A percentile compares a stretch with the other conserved stretches of the same genome.
Evolutionary conservation across 2,329 filamentous ascomycete genomes (phyloP).

Genomic region (Epichloe typhina): DNA sequence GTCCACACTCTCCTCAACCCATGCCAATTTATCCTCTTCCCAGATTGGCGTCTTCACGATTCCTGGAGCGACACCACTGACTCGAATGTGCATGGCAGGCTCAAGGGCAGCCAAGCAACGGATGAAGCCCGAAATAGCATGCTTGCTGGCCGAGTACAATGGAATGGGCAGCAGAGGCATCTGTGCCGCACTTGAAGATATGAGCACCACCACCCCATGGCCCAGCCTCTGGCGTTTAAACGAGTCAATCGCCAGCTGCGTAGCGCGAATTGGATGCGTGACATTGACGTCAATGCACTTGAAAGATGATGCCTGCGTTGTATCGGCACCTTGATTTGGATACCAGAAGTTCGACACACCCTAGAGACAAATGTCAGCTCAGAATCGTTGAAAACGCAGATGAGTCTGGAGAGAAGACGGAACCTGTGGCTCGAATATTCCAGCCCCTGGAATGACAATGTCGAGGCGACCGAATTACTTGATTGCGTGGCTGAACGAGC

Average conservation of each 20-base stretch:
- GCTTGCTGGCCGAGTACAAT: constrained; percentile 18
- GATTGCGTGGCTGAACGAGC: constrained; percentile 16
- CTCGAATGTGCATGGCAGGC: constrained; percentile 13
- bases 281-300: constrained; percentile 17
- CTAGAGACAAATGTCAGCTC: constrained; percentile 1
- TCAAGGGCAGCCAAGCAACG: constrained; percentile 20
- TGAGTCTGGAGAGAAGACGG: background rate
- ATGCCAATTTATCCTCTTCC: constrained; percentile 23
- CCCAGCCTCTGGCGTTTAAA: constrained; percentile 10
- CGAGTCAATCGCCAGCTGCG: constrained; percentile 19
- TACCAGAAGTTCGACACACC: constrained; percentile 3
- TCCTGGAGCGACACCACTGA: constrained; percentile 24
- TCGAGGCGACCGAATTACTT: constrained; percentile 3
- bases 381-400: background rate
- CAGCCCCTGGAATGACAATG: constrained; percentile 3
- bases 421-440: constrained; percentile 3
- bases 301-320: constrained; percentile 1
- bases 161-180: constrained; percentile 11
- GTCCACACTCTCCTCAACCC: constrained; percentile 14
- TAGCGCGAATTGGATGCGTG: constrained; percentile 17
- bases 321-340: constrained; percentile 1
- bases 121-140: constrained; percentile 18
- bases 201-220: constrained; percentile 13
- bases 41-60: constrained; percentile 24
- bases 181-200: constrained; percentile 16